Conservation (phyloP, 2,329 filamentous ascomycete genomes). For the Sarocladiaceae sp. region DNA sequence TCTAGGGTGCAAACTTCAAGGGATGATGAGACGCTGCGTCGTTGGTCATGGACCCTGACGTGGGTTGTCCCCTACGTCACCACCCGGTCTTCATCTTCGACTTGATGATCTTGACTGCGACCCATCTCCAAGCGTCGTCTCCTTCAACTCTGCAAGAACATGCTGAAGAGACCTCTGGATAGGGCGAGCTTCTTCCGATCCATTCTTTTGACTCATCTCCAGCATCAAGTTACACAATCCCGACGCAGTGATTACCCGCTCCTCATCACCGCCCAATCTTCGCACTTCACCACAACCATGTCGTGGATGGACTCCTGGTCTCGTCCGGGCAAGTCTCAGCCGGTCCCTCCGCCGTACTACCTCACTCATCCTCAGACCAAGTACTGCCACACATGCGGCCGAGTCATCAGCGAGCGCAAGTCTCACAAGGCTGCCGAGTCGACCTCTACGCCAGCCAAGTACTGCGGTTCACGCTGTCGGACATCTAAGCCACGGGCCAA, state of each 20-base stretch:
- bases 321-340: slow-evolving; percentile 27
- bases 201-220: background rate
- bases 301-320: slow-evolving; percentile 32
- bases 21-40: too few relatives aligned
- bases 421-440: slow-evolving; percentile 20
- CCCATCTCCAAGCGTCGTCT: too few relatives aligned
- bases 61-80: slow-evolving; percentile 1
- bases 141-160: background rate
- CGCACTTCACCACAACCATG: slow-evolving; percentile 17
- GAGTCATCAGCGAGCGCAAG: slow-evolving; percentile 38
- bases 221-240: too few relatives aligned
- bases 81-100: too few relatives aligned
- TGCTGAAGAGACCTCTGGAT: too few relatives aligned
- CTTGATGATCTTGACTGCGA: too few relatives aligned
- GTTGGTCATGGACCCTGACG: too few relatives aligned
- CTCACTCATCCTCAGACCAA: slow-evolving; percentile 36
- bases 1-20: too few relatives aligned
- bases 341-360: slow-evolving; percentile 46
- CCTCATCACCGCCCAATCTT: background rate
- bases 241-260: too few relatives aligned
- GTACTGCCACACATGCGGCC: slow-evolving; percentile 50
- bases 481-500: slow-evolving; percentile 38
- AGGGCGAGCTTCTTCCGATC: too few relatives aligned
- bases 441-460: slow-evolving; percentile 29
- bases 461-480: slow-evolving; percentile 49